These are phyloP conservation scores for Syncephalastrum racemosum DNA, from an alignment of 371 early-diverging fungal genomes.

Conservation along the genomic window DNA sequence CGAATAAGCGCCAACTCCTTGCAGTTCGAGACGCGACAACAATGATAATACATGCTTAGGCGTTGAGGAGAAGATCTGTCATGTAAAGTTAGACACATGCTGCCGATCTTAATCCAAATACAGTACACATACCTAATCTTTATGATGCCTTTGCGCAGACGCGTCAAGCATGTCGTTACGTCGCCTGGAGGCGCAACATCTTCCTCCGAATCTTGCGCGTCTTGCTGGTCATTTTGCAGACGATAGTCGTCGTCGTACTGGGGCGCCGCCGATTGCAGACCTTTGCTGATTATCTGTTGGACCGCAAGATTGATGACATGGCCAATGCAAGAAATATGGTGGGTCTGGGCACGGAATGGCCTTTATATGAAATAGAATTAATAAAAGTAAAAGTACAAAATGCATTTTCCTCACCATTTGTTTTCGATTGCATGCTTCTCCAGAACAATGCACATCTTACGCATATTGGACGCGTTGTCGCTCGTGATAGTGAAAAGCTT, in stretches of 20 bases:
- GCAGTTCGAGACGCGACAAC: too few relatives aligned
- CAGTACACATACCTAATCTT: constrained; percentile 19
- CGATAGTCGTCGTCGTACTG: constrained; percentile 2
- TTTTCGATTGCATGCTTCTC: background rate
- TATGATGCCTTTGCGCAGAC: constrained; percentile 19
- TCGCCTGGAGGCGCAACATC: too few relatives aligned
- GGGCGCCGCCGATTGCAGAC: too few relatives aligned
- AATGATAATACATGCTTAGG: too few relatives aligned
- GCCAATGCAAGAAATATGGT: constrained; percentile 22
- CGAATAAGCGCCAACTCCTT: too few relatives aligned
- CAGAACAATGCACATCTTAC: background rate
- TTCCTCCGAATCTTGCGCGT: too few relatives aligned
- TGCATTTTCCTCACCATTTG: background rate
- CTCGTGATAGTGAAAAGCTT: constrained; percentile 4
- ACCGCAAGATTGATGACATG: constrained; percentile 28
- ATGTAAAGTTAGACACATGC: too few relatives aligned
- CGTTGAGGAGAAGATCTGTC: constrained; percentile 17
- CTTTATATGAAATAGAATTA: background rate
- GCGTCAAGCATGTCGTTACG: background rate
- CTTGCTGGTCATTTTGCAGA: background rate
- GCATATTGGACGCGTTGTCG: constrained; percentile 6
- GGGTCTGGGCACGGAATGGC: background rate
- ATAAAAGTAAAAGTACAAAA: too few relatives aligned
- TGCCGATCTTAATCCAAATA: too few relatives aligned
- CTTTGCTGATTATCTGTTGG: constrained; percentile 18